Evolutionary conservation across 208 protist genomes (phyloP).

Genomic region (Blastocrithidia nonstop): DNA sequence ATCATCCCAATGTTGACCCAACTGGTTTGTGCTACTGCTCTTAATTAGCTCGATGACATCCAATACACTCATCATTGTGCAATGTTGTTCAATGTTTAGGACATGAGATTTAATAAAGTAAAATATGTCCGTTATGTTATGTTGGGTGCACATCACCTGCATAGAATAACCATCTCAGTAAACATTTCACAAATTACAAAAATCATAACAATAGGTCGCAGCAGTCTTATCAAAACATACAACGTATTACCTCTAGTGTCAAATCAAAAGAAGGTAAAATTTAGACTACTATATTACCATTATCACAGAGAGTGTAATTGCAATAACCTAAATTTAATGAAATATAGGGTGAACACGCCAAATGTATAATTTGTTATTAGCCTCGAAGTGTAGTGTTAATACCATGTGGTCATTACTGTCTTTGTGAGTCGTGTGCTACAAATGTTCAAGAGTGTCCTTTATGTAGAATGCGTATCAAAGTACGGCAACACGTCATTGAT

Average conservation of each 20-base stretch:
- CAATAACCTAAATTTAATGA: no score
- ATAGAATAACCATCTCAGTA: neutral
- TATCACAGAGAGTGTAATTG: no score
- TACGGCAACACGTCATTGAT: conserved; percentile 20
- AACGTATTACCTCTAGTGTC: no score
- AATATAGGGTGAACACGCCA: conserved; percentile 1
- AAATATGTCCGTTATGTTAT: conserved; percentile 25
- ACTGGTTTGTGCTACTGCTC: conserved; percentile 31
- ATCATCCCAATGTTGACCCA: conserved; percentile 36
- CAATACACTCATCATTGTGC: conserved; percentile 15
- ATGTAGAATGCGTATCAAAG: conserved; percentile 22
- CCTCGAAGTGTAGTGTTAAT: conserved; percentile 28
- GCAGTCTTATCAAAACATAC: no score
- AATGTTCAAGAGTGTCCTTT: conserved; percentile 32
- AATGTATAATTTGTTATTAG: conserved; percentile 25
- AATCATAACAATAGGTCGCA: no score
- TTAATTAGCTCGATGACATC: conserved; percentile 31
- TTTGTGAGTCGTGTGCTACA: conserved; percentile 22
- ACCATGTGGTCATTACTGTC: conserved; percentile 38
- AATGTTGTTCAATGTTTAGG: conserved; percentile 12
- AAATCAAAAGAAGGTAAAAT: no score
- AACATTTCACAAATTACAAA: no score
- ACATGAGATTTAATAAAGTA: conserved; percentile 11
- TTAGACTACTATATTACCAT: no score
- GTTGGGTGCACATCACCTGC: conserved; percentile 6